Evolutionary conservation across 2,329 filamentous ascomycete genomes (phyloP).

Genomic region (Trichoderma pleuroti): DNA sequence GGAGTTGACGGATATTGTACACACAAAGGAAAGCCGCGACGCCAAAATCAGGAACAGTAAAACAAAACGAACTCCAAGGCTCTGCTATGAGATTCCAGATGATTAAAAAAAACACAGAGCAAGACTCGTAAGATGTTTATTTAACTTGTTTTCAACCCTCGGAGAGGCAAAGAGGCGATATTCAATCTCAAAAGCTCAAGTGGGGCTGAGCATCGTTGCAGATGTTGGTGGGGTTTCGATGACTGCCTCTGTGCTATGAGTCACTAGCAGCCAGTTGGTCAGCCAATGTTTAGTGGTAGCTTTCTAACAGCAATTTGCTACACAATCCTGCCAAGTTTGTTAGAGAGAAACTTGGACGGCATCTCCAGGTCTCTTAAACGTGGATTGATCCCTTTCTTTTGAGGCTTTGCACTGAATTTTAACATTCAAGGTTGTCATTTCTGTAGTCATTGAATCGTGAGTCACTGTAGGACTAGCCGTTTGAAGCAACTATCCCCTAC

Average conservation of each 20-base stretch:
- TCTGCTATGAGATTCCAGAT: neutral
- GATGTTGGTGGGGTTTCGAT: neutral
- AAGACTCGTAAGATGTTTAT: neutral
- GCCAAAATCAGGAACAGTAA: neutral
- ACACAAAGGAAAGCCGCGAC: neutral
- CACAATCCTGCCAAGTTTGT: fast-evolving
- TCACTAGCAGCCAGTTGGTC: neutral
- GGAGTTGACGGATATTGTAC: neutral
- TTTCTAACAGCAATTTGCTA: neutral
- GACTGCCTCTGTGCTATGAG: conserved; percentile 3
- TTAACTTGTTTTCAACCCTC: neutral
- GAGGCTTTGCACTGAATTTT: neutral
- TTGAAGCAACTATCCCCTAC: neutral
- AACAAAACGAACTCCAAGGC: neutral
- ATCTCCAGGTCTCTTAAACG: neutral
- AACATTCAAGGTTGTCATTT: neutral
- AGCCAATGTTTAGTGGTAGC: neutral
- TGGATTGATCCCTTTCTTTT: neutral
- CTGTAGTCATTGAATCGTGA: neutral
- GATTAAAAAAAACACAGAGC: neutral
- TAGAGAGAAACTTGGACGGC: neutral
- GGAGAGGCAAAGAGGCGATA: neutral
- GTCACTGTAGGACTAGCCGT: neutral
- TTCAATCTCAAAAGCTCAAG: neutral
- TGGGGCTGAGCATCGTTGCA: neutral